Evolutionary conservation across 345 rosid genomes (phyloP).

Genomic region (Corchorus olitorius): DNA sequence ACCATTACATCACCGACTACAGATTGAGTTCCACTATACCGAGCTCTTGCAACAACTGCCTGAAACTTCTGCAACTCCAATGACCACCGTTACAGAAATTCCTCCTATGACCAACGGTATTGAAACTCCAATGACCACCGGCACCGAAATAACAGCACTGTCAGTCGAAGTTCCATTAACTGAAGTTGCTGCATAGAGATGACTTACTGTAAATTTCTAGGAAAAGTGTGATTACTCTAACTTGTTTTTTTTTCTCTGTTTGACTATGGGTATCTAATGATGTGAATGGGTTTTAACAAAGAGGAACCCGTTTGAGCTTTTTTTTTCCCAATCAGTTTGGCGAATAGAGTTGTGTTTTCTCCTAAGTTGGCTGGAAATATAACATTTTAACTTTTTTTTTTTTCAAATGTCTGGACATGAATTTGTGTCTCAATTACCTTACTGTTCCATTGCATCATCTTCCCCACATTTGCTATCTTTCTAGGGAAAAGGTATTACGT

Average conservation of each 20-base stretch:
- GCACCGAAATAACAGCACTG: conserved; percentile 1
- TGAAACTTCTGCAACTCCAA: conserved; percentile 26
- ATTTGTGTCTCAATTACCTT: background rate
- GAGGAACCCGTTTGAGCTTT: conserved; percentile 25
- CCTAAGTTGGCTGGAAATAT: conserved; percentile 9
- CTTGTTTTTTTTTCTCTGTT: conserved; percentile 15
- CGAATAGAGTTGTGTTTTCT: conserved; percentile 22
- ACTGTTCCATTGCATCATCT: background rate
- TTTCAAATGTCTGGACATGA: background rate
- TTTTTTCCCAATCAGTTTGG: conserved; percentile 21
- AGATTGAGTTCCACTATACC: conserved; percentile 87
- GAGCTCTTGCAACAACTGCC: conserved; percentile 33
- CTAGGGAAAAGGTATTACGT: background rate
- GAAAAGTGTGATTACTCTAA: conserved; percentile 42
- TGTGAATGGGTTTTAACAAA: conserved; percentile 35
- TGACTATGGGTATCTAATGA: conserved; percentile 19
- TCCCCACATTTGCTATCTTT: background rate
- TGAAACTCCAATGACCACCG: conserved; percentile 20
- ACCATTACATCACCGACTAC: conserved; percentile 78
- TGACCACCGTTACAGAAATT: background rate
- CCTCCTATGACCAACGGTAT: conserved; percentile 11
- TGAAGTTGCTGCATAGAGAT: conserved; percentile 31
- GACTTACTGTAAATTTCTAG: conserved; percentile 38
- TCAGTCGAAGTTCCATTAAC: conserved; percentile 28
- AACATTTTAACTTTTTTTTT: conserved; percentile 5